Percentiles rank a stretch among this genome's conserved stretches.
Conservation (phyloP, 208 protist species). For the Willaertia magna region DNA sequence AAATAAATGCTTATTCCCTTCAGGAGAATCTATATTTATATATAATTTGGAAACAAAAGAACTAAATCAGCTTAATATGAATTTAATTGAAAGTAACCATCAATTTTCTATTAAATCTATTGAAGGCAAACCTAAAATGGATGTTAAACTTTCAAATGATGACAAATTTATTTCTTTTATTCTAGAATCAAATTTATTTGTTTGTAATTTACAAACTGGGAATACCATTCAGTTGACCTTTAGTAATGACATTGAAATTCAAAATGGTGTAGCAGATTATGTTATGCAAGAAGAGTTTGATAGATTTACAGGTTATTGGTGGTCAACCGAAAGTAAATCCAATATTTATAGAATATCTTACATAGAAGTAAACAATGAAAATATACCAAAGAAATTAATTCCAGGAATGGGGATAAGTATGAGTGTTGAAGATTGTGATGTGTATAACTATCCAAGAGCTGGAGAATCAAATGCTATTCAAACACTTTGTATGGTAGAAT, state of each 20-base stretch:
- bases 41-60: not conserved
- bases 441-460: no score
- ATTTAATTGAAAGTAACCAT: not conserved
- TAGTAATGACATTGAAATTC: not conserved
- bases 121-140: not conserved
- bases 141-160: not conserved
- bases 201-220: not conserved
- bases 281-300: conserved; percentile 77
- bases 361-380: no score
- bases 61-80: not conserved
- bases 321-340: conserved; percentile 20
- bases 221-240: not conserved
- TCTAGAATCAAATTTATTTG: not conserved
- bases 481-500: no score
- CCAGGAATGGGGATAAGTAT: no score
- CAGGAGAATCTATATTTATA: not conserved
- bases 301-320: conserved; percentile 64
- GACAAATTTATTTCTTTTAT: not conserved
- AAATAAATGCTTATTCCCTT: not conserved
- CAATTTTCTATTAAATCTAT: not conserved
- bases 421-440: no score
- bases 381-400: no score
- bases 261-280: conserved; percentile 64
- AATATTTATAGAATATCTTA: no score
- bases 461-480: no score